These are phyloP conservation scores for Quercus robur DNA, from an alignment of 306 rosid species.

Conservation along the genomic window DNA sequence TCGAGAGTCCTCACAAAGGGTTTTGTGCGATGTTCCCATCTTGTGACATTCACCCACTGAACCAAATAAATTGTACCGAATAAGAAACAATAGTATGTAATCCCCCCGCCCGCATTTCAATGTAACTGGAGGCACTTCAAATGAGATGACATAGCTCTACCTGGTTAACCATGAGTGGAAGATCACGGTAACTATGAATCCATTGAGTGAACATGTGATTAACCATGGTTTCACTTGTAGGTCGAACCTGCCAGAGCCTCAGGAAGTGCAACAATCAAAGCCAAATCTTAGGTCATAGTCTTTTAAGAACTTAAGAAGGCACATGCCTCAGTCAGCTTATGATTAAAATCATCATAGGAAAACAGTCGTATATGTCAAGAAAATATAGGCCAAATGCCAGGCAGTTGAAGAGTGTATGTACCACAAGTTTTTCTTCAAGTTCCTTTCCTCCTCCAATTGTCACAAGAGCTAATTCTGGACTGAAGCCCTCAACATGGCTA, in stretches of 20 bases:
- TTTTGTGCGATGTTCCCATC: constrained; percentile 99
- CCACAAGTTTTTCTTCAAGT: constrained; percentile 98
- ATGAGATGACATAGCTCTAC: constrained; percentile 29
- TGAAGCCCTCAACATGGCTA: constrained; percentile 94
- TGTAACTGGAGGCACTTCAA: neutral
- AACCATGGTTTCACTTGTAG: constrained; percentile 92
- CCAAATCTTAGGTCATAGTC: constrained; percentile 59
- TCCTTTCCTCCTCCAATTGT: constrained; percentile 98
- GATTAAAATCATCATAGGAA: neutral
- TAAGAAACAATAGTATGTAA: neutral
- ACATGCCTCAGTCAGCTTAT: constrained; percentile 10
- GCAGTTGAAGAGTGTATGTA: constrained; percentile 26
- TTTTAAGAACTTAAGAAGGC: constrained; percentile 17
- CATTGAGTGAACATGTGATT: constrained; percentile 99
- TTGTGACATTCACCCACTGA: constrained; percentile 97
- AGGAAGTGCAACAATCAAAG: constrained; percentile 79
- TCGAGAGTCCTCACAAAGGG: constrained; percentile 96
- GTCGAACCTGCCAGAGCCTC: constrained; percentile 97
- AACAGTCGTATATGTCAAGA: neutral
- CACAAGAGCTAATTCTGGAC: constrained; percentile 90
- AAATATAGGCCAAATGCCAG: neutral
- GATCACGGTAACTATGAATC: constrained; percentile 97
- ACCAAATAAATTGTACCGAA: constrained; percentile 21
- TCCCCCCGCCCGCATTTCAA: neutral
- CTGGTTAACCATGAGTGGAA: constrained; percentile 91